Evolutionary conservation across 192 early-diverging fungal species (phyloP).

Genomic region (Thamnidium elegans): DNA sequence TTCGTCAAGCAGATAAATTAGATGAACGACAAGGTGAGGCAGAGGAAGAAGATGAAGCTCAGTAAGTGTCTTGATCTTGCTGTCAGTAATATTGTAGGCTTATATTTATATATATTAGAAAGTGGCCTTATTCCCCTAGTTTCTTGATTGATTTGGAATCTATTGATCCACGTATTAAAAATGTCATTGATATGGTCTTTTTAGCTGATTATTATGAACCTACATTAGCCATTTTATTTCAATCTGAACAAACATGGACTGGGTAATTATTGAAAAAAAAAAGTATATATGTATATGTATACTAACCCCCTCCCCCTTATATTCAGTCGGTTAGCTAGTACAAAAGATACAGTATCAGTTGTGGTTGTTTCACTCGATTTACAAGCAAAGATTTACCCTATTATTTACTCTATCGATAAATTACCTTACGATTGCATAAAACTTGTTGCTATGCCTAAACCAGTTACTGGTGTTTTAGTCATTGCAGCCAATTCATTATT

Average conservation of each 20-base stretch:
- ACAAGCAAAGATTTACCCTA: conserved; percentile 68
- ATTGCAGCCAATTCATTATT: conserved; percentile 77
- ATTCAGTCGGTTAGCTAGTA: conserved; percentile 20
- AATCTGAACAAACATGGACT: conserved; percentile 83
- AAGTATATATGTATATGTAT: neutral
- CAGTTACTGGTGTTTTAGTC: conserved; percentile 84
- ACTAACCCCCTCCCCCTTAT: neutral
- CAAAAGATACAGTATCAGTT: conserved; percentile 31
- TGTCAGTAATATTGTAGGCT: neutral
- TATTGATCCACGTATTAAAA: conserved; percentile 61
- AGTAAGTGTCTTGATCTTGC: conserved; percentile 32
- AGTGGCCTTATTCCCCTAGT: conserved; percentile 64
- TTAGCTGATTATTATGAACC: conserved; percentile 91
- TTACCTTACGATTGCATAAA: conserved; percentile 82
- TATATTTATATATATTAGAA: conserved; percentile 18
- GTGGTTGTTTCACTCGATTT: conserved; percentile 85
- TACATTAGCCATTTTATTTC: conserved; percentile 90
- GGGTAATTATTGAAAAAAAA: conserved; percentile 53
- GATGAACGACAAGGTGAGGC: conserved; percentile 20
- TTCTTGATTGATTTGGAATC: conserved; percentile 68
- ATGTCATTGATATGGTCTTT: conserved; percentile 88
- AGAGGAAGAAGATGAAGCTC: conserved; percentile 58
- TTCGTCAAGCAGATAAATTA: conserved; percentile 62
- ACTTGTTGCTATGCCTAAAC: conserved; percentile 73
- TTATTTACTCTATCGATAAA: conserved; percentile 71